A percentile compares a stretch with the other conserved stretches of the same genome.
These are phyloP conservation scores for Acacia pycnantha DNA, from an alignment of 331 rosid species.

Conservation along the genomic window DNA sequence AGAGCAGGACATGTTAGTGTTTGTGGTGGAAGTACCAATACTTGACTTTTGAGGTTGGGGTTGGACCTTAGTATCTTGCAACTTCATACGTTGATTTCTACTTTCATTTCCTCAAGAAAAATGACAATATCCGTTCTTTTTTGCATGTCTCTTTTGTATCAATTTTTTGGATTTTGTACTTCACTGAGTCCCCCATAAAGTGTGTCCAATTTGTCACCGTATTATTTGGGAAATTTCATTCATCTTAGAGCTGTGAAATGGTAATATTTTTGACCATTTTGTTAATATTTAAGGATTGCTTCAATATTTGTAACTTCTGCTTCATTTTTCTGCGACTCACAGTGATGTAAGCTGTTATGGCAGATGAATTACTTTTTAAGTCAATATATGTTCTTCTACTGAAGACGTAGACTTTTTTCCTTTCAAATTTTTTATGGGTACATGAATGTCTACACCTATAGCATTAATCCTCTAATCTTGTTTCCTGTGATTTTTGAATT, in stretches of 20 bases:
- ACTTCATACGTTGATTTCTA: not conserved
- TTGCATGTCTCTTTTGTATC: constrained; percentile 8
- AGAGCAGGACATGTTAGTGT: not conserved
- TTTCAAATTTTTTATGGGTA: not conserved
- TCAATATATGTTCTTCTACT: not conserved
- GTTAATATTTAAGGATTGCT: not conserved
- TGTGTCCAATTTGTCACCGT: constrained; percentile 2
- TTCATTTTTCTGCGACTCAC: not conserved
- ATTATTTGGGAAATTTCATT: not conserved
- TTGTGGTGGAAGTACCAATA: not conserved
- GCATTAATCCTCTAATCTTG: constrained; percentile 1
- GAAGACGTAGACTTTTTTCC: not conserved
- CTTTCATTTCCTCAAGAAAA: not conserved
- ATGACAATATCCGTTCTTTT: not conserved
- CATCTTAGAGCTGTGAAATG: not conserved
- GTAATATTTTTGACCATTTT: not conserved
- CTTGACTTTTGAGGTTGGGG: not conserved
- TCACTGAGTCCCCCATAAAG: not conserved
- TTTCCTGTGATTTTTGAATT: constrained; percentile 23
- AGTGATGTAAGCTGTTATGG: not conserved
- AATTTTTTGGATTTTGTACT: not conserved
- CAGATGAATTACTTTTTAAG: constrained; percentile 1
- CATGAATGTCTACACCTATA: constrained; percentile 4
- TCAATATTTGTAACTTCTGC: not conserved
- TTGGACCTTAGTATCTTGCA: constrained; percentile 1